Conservation (phyloP, 306 rosid species). For the Hylodesmum podocarpum region DNA sequence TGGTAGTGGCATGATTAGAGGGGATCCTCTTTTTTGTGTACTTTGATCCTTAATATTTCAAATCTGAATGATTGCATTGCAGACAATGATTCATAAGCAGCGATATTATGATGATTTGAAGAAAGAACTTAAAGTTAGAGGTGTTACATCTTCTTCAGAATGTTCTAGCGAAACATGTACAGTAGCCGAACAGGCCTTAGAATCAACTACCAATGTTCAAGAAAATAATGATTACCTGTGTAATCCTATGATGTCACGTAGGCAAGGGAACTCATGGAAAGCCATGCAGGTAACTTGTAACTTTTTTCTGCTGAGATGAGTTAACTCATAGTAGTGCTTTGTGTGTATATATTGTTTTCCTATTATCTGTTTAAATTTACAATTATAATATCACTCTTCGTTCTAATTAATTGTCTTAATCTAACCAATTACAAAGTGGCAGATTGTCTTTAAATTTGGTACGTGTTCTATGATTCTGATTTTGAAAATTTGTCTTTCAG, state of each 20-base stretch:
- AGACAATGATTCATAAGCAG: constrained; percentile 69
- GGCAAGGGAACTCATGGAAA: constrained; percentile 52
- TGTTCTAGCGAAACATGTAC: constrained; percentile 44
- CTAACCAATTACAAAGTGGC: not conserved
- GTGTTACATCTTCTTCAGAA: constrained; percentile 40
- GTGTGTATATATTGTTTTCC: not conserved
- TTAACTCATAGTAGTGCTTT: not conserved
- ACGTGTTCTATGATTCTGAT: not conserved
- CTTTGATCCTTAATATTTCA: not conserved
- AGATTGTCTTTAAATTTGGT: not conserved
- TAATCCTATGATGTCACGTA: constrained; percentile 51
- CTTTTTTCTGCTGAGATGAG: not conserved
- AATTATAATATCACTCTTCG: not conserved
- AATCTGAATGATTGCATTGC: constrained; percentile 46
- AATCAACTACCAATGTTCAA: constrained; percentile 36
- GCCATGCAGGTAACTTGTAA: constrained; percentile 72
- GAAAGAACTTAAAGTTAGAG: constrained; percentile 70
- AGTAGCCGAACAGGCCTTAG: constrained; percentile 37
- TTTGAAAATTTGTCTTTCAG: constrained; percentile 40
- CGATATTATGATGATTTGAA: constrained; percentile 79
- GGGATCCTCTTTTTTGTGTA: not conserved
- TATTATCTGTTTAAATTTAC: not conserved
- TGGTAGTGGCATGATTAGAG: not conserved
- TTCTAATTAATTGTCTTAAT: not conserved
- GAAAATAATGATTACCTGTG: constrained; percentile 46